phyloP scores from a whole-genome alignment of 768 basidiomycete species.

The Russula sp. region DNA sequence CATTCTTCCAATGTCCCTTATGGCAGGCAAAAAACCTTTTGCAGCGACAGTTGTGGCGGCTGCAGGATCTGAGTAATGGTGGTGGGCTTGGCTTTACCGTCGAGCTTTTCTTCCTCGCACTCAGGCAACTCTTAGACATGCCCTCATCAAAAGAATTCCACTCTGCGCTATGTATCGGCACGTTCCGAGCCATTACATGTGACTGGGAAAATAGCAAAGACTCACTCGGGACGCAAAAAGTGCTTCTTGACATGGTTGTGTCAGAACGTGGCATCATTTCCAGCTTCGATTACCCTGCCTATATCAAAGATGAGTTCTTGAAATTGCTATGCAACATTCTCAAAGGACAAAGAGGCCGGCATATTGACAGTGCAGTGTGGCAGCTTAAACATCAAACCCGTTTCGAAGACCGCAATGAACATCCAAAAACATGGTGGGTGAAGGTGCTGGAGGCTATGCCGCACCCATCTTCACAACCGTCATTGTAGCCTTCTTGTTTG shows the following conservation, averaged over 20 bases:
- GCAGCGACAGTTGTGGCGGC: constrained; percentile 6
- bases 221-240: not conserved
- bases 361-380: not conserved
- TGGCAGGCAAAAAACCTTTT: not conserved
- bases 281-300: not conserved
- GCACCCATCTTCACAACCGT: too few relatives aligned
- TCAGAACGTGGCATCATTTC: constrained; percentile 1
- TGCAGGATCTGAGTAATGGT: constrained; percentile 1
- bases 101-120: constrained; percentile 6
- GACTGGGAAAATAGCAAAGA: not conserved
- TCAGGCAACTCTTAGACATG: not conserved
- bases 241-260: too few relatives aligned
- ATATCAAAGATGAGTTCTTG: constrained; percentile 1
- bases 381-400: too few relatives aligned
- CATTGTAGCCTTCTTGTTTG: too few relatives aligned
- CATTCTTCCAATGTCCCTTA: not conserved
- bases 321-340: not conserved
- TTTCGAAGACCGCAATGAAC: too few relatives aligned
- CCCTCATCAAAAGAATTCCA: not conserved
- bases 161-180: not conserved
- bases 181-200: not conserved
- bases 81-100: not conserved
- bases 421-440: too few relatives aligned
- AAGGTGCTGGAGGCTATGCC: too few relatives aligned
- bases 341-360: not conserved